Evolutionary conservation across 495 filamentous ascomycete species (phyloP), one percentile per base, ranked within the genome.

Genomic region (Penicillium silybi): DNA sequence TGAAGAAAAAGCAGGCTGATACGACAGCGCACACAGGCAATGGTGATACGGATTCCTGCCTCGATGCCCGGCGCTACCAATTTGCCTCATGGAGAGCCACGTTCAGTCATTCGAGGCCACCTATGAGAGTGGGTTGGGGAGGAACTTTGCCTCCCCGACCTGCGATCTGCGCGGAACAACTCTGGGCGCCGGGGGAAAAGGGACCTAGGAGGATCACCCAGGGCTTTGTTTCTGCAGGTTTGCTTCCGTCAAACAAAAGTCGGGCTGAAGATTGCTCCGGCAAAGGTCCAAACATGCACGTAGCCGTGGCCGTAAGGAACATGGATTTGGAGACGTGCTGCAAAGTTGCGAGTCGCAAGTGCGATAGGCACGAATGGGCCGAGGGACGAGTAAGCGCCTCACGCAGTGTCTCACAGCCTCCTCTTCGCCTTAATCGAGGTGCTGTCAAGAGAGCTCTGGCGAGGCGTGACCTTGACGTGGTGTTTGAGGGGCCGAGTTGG

Each of bases 211-310:
- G 46, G 49, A 44, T 48, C 18, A 17, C 46, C 46, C 46, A 58
- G 48, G 42, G 53, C 55, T 61, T 61, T 64, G 55, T 57, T 55
- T 59, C 62, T 65, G 62, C 56, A 65, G 53, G 62, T 65, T 65
- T 65, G 62, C 59, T 40, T 47, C 38, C 48, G 48, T 56, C 60
- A 59, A 65, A 63, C 63, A 56, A 65, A 56, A 59, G 49, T 52
- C 51, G 48, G 58, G 45, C 57, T 60, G 39, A 52, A 61, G 58
- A 64, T 61, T 56, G 50, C 53, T 51, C 58, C 42, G 53, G 57
- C 40, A 59, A 56, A 62, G 34, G 53, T 56, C 52, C 53, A 59
- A 60, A 62, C 56, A 57, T 63, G 62, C 62, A 65, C 44, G 53
- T 65, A 65, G 35, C 62, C 62, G 59, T 51, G 40, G 29, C 50